Conservation (phyloP, 1,284 basidiomycete species). For the Amylostereum areolatum region DNA sequence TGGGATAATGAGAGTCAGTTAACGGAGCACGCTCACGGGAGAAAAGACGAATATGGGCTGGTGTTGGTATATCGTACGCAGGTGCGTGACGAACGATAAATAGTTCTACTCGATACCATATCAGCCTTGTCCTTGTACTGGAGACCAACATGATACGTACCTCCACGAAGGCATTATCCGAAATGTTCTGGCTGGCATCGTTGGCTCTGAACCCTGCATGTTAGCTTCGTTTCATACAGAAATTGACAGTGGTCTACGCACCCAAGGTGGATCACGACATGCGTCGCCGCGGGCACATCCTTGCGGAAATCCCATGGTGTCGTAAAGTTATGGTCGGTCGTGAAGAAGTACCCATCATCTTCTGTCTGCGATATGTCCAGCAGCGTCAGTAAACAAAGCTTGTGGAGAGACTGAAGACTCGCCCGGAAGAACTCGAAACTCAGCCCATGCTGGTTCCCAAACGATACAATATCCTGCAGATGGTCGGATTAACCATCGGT, state of each 20-base stretch:
- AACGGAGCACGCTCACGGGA: constrained; percentile 38
- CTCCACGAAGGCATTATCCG: constrained; percentile 36
- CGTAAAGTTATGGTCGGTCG: constrained; percentile 51
- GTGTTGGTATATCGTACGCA: constrained; percentile 37
- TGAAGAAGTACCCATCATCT: constrained; percentile 49
- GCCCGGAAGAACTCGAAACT: constrained; percentile 46
- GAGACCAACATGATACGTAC: constrained; percentile 19
- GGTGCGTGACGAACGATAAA: constrained; percentile 34
- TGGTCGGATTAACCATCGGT: background rate
- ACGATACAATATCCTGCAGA: constrained; percentile 46
- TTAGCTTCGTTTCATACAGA: too few species aligned
- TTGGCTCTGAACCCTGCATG: constrained; percentile 37
- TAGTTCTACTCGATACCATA: constrained; percentile 31
- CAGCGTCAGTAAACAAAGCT: too few species aligned
- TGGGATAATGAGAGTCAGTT: constrained; percentile 1
- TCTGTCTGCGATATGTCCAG: constrained; percentile 44
- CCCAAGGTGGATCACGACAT: constrained; percentile 53
- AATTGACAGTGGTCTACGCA: constrained; percentile 22
- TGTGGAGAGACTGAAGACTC: too few species aligned
- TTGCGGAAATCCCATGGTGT: constrained; percentile 50
- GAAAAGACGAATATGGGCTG: constrained; percentile 52
- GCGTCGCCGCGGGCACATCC: constrained; percentile 41
- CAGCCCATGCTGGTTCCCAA: constrained; percentile 49
- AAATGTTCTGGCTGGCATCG: constrained; percentile 41
- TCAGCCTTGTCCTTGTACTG: background rate